Evolutionary conservation across 257 asterid genomes (phyloP).

Genomic region (Anisodus tanguticus): DNA sequence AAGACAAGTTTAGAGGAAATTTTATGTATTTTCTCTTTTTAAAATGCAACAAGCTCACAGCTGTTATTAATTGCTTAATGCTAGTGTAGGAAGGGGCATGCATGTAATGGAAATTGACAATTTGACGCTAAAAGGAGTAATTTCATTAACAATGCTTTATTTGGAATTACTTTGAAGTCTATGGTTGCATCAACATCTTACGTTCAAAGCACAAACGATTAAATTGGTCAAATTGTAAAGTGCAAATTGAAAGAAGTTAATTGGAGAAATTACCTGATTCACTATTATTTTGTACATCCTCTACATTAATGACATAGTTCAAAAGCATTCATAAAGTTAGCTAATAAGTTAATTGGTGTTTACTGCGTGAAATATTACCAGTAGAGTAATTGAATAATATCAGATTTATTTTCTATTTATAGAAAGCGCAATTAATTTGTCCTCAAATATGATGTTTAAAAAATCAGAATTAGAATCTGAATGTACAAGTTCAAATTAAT

Average conservation of each 20-base stretch:
- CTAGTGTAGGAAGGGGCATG: neutral
- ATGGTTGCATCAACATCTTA: neutral
- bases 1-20: no score
- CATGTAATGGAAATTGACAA: neutral
- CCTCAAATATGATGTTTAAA: no score
- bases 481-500: neutral
- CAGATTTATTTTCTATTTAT: neutral
- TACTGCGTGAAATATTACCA: neutral
- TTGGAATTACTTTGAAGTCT: neutral
- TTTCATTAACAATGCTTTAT: neutral
- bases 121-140: neutral
- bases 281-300: neutral
- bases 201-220: neutral
- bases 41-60: neutral
- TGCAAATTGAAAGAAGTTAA: neutral
- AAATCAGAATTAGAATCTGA: neutral
- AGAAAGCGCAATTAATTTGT: neutral
- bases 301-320: neutral
- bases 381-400: neutral
- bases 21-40: no score
- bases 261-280: neutral
- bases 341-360: neutral
- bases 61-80: neutral
- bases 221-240: neutral
- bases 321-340: neutral